Evolutionary conservation across 192 early-diverging fungal genomes (phyloP), one percentile per base, ranked within the genome.

Genomic region (Bifiguratus adelaidae): DNA sequence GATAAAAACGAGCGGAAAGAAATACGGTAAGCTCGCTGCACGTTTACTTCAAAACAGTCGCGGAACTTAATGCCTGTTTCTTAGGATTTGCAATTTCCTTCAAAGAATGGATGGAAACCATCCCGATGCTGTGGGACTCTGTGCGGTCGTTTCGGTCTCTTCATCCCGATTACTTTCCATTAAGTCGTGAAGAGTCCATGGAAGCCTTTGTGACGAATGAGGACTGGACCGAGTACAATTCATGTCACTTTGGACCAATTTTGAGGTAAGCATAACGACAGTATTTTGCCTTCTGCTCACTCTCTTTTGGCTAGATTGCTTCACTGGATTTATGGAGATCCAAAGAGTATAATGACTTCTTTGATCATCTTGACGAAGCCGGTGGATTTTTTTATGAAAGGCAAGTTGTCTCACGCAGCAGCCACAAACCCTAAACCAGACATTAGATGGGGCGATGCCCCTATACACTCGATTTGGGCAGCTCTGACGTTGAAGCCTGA

Each of bases 341-440:
- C 13, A 60, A 64, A 24, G 77, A 63, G 21, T 92, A 88, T 55
- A 50, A 66, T 24, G 67, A 61, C 21, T 91, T 71, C 48, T 91
- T 90, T 50, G 55, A 80, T 4, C 61, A 74, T 50, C 59, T 92
- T 7, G 86, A 91, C 63, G 34, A 56, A 23, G 53, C 67, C 12
- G 88, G 89, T 29, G 88, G 89, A 16, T 90, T 92, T 67, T 91
- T 83, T 48, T 91, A 91, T 49, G 84, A 85, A 58, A 60, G 83
- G 46, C 81, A 44, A 42, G 20, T 28, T 3, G 6, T 47, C 20
- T 25, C 9, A 41, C 24, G 48, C 21, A 27, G 21, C 12, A 3
- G 3, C 0, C 7, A 1, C 40, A 22, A 40, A 40, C 30, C 7
- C 24, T 20, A 30, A 36, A n/a, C 13, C 40, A 34, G 69, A 76